Percentiles rank a stretch among this genome's conserved stretches.
Evolutionary conservation across 2,329 filamentous ascomycete species (phyloP).

Genomic region (Leptographium flavum): DNA sequence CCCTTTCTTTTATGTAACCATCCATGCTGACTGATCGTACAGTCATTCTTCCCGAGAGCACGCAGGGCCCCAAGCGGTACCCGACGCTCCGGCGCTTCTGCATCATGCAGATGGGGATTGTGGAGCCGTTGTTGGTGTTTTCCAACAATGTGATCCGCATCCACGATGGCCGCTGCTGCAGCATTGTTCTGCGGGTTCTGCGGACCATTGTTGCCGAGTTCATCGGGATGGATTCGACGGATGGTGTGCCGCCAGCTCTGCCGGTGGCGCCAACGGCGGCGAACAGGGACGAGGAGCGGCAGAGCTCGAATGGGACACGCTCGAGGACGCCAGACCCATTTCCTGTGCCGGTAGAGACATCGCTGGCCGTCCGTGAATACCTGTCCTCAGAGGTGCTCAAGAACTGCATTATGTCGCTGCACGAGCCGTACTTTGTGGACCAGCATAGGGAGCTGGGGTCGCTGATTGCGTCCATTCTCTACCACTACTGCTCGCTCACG

Average conservation of each 20-base stretch:
- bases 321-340: constrained; percentile 16
- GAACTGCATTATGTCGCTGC: constrained; percentile 76
- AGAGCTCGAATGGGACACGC: neutral
- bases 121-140: constrained; percentile 83
- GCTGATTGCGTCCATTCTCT: constrained; percentile 74
- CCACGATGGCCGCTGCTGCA: constrained; percentile 78
- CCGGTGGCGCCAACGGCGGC: constrained; percentile 1
- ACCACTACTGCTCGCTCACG: constrained; percentile 57
- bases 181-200: constrained; percentile 74
- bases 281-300: neutral
- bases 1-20: neutral
- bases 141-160: constrained; percentile 82
- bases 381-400: constrained; percentile 80
- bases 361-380: constrained; percentile 67
- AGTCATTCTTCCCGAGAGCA: constrained; percentile 20
- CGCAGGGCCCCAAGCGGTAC: constrained; percentile 20
- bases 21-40: neutral
- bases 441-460: constrained; percentile 83
- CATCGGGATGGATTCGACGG: constrained; percentile 12
- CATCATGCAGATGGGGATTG: constrained; percentile 59
- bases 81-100: constrained; percentile 69
- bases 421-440: constrained; percentile 94
- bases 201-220: constrained; percentile 76
- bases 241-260: neutral
- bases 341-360: constrained; percentile 37